Evolutionary conservation across 345 rosid genomes (phyloP).

Genomic region (Boechera retrofracta): DNA sequence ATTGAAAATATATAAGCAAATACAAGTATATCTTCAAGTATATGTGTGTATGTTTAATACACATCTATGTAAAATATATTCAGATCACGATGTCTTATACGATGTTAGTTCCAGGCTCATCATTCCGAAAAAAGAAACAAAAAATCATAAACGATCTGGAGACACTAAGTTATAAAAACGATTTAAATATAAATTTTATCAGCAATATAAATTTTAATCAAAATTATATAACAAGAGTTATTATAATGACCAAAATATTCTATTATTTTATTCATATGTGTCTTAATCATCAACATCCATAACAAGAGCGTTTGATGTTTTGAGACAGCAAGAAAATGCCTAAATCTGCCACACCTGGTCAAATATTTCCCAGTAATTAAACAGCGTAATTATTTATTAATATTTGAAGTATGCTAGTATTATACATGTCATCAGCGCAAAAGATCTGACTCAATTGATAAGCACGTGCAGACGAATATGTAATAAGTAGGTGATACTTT

Average conservation of each 20-base stretch:
- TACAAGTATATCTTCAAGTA: background rate
- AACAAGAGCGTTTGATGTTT: slow-evolving; percentile 40
- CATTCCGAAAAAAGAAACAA: background rate
- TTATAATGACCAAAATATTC: background rate
- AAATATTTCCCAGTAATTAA: slow-evolving; percentile 36
- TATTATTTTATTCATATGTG: slow-evolving; percentile 26
- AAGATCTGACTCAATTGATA: slow-evolving; percentile 30
- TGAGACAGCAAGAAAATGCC: slow-evolving; percentile 43
- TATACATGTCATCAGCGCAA: slow-evolving; percentile 33
- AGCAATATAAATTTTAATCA: background rate
- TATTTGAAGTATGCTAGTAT: background rate
- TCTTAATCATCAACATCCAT: slow-evolving; percentile 38
- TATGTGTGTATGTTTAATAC: background rate
- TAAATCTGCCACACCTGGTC: slow-evolving; percentile 43
- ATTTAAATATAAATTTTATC: background rate
- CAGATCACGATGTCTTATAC: background rate
- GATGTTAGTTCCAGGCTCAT: slow-evolving; percentile 1
- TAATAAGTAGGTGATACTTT: slow-evolving; percentile 31
- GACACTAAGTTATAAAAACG: background rate
- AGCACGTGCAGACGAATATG: slow-evolving; percentile 34
- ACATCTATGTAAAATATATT: slow-evolving; percentile 4
- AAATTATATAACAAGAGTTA: background rate
- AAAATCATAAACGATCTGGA: background rate
- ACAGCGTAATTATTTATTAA: slow-evolving; percentile 1
- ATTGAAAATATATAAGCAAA: slow-evolving; percentile 11